Conservation (phyloP, 2,329 filamentous ascomycete genomes). For the Laburnicola sp. region DNA sequence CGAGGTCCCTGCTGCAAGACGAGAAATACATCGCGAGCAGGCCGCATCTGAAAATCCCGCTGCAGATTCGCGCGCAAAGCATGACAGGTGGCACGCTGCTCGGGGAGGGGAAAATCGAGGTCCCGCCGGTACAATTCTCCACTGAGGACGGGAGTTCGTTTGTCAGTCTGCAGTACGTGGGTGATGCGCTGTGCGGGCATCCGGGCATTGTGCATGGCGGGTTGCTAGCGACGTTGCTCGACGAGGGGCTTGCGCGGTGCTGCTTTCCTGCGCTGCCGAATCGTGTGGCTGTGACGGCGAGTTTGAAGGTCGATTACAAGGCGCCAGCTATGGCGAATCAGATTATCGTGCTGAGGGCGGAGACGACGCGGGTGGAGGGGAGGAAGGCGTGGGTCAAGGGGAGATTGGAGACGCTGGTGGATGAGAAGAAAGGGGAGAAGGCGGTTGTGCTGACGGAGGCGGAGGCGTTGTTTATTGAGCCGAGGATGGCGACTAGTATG, state of each 20-base stretch:
- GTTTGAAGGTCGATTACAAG: slow-evolving; percentile 79
- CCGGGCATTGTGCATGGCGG: slow-evolving; percentile 90
- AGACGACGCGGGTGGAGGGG: slow-evolving; percentile 83
- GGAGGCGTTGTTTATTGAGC: slow-evolving; percentile 84
- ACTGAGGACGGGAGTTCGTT: slow-evolving; percentile 55
- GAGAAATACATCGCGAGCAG: slow-evolving; percentile 73
- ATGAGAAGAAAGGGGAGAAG: slow-evolving; percentile 66
- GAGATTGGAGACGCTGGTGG: slow-evolving; percentile 77
- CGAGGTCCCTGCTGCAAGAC: slow-evolving; percentile 67
- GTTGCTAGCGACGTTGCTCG: slow-evolving; percentile 85
- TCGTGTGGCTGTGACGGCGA: slow-evolving; percentile 83
- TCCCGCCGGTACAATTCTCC: slow-evolving; percentile 78
- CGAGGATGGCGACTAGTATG: slow-evolving; percentile 69
- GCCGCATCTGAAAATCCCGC: slow-evolving; percentile 85
- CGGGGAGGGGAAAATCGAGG: slow-evolving; percentile 73
- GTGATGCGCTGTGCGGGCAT: slow-evolving; percentile 81
- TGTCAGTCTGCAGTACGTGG: slow-evolving; percentile 76
- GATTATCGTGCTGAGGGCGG: slow-evolving; percentile 76
- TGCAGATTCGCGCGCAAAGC: slow-evolving; percentile 68
- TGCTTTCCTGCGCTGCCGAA: slow-evolving; percentile 88
- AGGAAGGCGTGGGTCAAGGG: slow-evolving; percentile 94
- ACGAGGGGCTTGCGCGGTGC: slow-evolving; percentile 85
- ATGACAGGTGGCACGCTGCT: slow-evolving; percentile 80
- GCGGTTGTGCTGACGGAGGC: slow-evolving; percentile 76
- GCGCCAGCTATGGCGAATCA: slow-evolving; percentile 74